phyloP scores from a whole-genome alignment of 371 early-diverging fungal species.

The Choanephora cucurbitarum region DNA sequence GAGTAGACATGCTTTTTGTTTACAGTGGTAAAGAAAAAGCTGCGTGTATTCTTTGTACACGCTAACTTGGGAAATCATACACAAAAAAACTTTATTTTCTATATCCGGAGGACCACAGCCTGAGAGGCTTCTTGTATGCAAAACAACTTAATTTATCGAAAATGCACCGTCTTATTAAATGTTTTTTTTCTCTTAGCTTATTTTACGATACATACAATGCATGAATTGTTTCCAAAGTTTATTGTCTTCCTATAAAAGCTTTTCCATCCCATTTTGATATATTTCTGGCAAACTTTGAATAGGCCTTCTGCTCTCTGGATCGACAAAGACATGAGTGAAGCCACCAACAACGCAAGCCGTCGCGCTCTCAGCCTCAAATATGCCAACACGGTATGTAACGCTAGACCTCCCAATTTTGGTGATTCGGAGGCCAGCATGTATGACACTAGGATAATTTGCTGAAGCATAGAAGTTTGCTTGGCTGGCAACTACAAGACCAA shows the following conservation, averaged over 20 bases:
- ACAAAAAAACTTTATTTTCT: too few relatives aligned
- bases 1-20: constrained; percentile 17
- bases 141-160: too few relatives aligned
- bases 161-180: too few relatives aligned
- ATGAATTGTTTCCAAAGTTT: too few relatives aligned
- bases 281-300: constrained; percentile 30
- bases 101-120: too few relatives aligned
- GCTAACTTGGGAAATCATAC: too few relatives aligned
- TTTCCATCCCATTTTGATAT: constrained; percentile 25
- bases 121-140: too few relatives aligned
- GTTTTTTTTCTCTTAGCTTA: too few relatives aligned
- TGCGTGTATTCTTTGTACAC: too few relatives aligned
- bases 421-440: constrained; percentile 59
- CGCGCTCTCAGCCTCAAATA: constrained; percentile 49
- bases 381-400: constrained; percentile 62
- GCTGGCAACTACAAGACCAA: constrained; percentile 60
- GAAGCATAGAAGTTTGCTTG: constrained; percentile 52
- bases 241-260: not conserved
- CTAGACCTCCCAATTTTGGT: constrained; percentile 57
- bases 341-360: constrained; percentile 48
- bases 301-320: constrained; percentile 36
- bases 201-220: too few relatives aligned
- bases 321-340: constrained; percentile 53
- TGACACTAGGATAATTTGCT: constrained; percentile 54
- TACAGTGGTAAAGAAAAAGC: too few relatives aligned